phyloP scores from a whole-genome alignment of 805 yeast genomes.

The Zygosaccharomyces rouxii region DNA sequence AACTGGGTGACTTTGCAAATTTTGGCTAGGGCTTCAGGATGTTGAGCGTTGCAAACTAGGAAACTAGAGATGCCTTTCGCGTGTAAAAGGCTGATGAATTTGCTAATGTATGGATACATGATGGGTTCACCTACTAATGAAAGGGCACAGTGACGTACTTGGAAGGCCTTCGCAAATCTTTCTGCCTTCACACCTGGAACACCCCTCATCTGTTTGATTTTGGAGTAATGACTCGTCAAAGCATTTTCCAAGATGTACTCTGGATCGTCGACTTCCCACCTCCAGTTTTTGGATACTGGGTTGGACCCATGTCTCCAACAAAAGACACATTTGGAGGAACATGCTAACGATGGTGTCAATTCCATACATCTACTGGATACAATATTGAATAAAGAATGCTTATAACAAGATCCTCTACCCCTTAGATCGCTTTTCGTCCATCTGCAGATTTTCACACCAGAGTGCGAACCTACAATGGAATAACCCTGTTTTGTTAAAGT shows the following conservation, averaged over 20 bases:
- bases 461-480: slow-evolving; percentile 87
- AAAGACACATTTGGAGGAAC: slow-evolving; percentile 92
- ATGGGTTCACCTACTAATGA: slow-evolving; percentile 94
- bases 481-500: slow-evolving; percentile 91
- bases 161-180: slow-evolving; percentile 85
- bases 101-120: slow-evolving; percentile 86
- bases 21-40: slow-evolving; percentile 73
- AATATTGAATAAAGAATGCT: slow-evolving; percentile 88
- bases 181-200: slow-evolving; percentile 92
- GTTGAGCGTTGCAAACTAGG: slow-evolving; percentile 93
- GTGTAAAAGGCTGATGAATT: slow-evolving; percentile 76
- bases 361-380: slow-evolving; percentile 92
- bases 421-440: slow-evolving; percentile 95
- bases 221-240: slow-evolving; percentile 79
- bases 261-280: slow-evolving; percentile 94
- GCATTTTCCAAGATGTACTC: slow-evolving; percentile 82
- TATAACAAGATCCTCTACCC: slow-evolving; percentile 92
- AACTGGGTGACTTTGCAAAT: slow-evolving; percentile 80
- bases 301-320: slow-evolving; percentile 98
- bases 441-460: slow-evolving; percentile 91
- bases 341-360: slow-evolving; percentile 87
- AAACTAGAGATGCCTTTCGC: slow-evolving; percentile 77
- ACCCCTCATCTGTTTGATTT: slow-evolving; percentile 91
- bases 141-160: slow-evolving; percentile 85
- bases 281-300: slow-evolving; percentile 93